A percentile compares a stretch with the other conserved stretches of the same genome.
These are phyloP conservation scores for Xylariaceae sp. DNA, from an alignment of 2,329 filamentous ascomycete genomes.

Conservation along the genomic window DNA sequence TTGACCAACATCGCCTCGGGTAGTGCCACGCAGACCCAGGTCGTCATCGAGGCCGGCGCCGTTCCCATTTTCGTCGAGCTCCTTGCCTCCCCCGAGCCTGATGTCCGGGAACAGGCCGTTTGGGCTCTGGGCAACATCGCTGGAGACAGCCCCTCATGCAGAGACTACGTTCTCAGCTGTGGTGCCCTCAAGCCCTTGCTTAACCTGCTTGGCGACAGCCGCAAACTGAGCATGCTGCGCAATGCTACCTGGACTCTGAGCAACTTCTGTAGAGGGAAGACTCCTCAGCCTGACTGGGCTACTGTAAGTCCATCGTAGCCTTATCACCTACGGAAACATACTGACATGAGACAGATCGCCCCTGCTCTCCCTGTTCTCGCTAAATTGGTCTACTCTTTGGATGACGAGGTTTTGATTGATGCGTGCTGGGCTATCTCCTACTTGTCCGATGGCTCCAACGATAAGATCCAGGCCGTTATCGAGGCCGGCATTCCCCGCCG, in stretches of 20 bases:
- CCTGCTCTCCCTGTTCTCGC: constrained; percentile 91
- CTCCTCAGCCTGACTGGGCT: constrained; percentile 95
- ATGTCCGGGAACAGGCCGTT: constrained; percentile 96
- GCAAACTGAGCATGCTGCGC: constrained; percentile 97
- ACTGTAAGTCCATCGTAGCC: constrained; percentile 62
- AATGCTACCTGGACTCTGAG: constrained; percentile 99
- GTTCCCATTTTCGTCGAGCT: constrained; percentile 99
- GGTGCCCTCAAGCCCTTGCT: constrained; percentile 90
- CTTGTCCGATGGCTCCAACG: constrained; percentile 94
- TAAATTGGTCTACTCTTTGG: constrained; percentile 96
- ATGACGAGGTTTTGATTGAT: constrained; percentile 97
- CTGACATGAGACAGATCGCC: constrained; percentile 63
- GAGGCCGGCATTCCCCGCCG: constrained; percentile 96
- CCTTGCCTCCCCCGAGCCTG: constrained; percentile 89
- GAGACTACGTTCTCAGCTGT: constrained; percentile 90
- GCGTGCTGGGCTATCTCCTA: constrained; percentile 99
- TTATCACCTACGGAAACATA: background rate
- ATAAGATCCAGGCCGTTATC: constrained; percentile 99
- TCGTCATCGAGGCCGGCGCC: constrained; percentile 96
- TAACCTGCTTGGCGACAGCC: constrained; percentile 88
- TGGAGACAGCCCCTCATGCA: constrained; percentile 94
- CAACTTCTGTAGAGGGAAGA: constrained; percentile 99
- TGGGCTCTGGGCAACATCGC: constrained; percentile 99
- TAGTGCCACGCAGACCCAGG: constrained; percentile 94
- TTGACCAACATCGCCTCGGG: constrained; percentile 99